Base-by-base conservation (phyloP, 1,284 basidiomycete genomes). In the Tranzscheliella williamsii region DNA sequence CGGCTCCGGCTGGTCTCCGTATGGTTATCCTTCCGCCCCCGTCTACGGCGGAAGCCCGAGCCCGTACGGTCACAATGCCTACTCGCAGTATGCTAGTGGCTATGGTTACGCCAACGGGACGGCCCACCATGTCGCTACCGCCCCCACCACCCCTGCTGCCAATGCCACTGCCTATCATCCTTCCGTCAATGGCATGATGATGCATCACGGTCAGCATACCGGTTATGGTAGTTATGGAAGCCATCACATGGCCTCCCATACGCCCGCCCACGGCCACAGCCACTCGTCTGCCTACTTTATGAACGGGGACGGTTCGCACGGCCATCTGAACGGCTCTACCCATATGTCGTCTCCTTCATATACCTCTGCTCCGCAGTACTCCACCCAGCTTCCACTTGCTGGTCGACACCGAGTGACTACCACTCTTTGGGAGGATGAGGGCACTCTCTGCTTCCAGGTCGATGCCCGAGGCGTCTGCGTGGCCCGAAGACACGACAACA, bases 381-480 rank as follows among this genome's bases (percentile, higher is more conserved):
- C 55, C 50, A 57, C 72, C 16, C 71, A 73, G 39, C 54, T 75
- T 21, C 72, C 74, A 18, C 50, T 73, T n/a, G 64, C 64, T 3
- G 69, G 72, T 15, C 64, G 72, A 12, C 73, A 75, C 54, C 73
- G 74, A 18, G 73, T 77, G 23, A 75, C 75, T 17, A 75, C 75
- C 20, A 77, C 75, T 4, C 52, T 77, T 9, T 77, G 75, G 75
- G 73, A 77, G 50, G 75, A 77, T 33, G 75, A 77, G 44, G 70
- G 72, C 21, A 77, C 75, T 12, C 66, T 77, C 17, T 77, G 75
- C 51, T 77, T 76, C 53, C 75, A 77, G 54, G 75, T 77, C 22
- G 73, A 76, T 33, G 73, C 72, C 5, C 63, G 67, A 21, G 75
- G 75, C 29, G 72, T 76, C 16, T 76, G 73, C 42, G 73, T 77